These are phyloP conservation scores for Nigrospora osmanthi DNA, from an alignment of 2,329 filamentous ascomycete species.

Conservation along the genomic window DNA sequence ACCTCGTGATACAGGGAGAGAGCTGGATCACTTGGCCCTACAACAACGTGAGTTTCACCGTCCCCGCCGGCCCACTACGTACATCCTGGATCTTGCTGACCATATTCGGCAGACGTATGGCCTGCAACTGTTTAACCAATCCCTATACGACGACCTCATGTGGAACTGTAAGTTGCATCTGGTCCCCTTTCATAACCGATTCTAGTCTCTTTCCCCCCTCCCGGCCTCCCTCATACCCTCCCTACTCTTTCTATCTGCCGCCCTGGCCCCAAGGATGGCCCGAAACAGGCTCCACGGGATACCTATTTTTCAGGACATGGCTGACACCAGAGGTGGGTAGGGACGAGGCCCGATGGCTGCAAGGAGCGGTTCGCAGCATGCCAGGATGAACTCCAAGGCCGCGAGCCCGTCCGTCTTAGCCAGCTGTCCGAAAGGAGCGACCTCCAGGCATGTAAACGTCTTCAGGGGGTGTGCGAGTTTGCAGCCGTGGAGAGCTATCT, in stretches of 20 bases:
- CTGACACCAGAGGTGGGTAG: not conserved
- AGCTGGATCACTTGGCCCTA: conserved; percentile 33
- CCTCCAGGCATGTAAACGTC: too few relatives aligned
- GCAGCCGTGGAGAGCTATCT: not conserved
- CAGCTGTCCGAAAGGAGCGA: too few relatives aligned
- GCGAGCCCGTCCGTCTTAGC: not conserved
- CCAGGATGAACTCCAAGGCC: conserved; percentile 4
- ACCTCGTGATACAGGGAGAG: conserved; percentile 33
- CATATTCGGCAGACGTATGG: conserved; percentile 3
- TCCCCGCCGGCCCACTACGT: too few relatives aligned
- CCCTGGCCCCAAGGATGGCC: too few relatives aligned
- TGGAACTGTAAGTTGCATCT: not conserved
- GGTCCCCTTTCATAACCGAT: too few relatives aligned
- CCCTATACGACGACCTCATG: conserved; percentile 1
- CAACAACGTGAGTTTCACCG: conserved; percentile 27
- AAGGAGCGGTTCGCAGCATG: not conserved
- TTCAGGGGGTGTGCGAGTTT: not conserved
- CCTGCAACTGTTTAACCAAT: conserved; percentile 5
- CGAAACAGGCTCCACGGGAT: not conserved
- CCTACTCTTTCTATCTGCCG: too few relatives aligned
- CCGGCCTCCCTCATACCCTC: too few relatives aligned
- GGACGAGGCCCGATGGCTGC: conserved; percentile 4
- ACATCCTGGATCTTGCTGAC: conserved; percentile 1
- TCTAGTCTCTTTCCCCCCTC: too few relatives aligned
- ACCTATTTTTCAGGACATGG: not conserved